Evolutionary conservation across 2,329 filamentous ascomycete species (phyloP), one percentile per base, ranked within the genome.

Genomic region (Hypoxylon sp.): DNA sequence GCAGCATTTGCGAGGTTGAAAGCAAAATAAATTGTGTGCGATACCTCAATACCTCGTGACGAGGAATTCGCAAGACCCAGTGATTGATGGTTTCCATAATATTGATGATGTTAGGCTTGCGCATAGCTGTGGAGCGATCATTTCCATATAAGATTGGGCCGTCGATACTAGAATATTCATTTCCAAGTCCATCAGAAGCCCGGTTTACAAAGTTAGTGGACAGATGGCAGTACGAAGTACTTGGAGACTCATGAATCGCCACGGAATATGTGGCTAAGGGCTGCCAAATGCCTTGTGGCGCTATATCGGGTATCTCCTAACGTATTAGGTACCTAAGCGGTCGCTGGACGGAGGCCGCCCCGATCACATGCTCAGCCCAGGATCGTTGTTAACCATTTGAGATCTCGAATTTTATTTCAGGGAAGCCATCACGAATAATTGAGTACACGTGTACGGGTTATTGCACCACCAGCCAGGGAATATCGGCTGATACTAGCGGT

Each of bases 1-100:
- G 48, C 52, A 46, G 13, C 47, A 43, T 44, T 24, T 53, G 41
- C 10, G 39, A 39, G 30, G 28, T 39, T 46, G 39, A 47, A 54
- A 52, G 30, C 47, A 59, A 52, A 52, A 53, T 22, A 49, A 28
- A 15, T 13, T 24, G 20, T 13, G 8, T 1, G 10, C 2, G 10
- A 26, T 13, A 5, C 4, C 4, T 22, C 2, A 19, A 22, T 13
- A 22, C 11, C 11, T 22, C 13, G 8, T 20, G 6, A 46, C 15
- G 13, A 43, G 8, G 8, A 22, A 43, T 11, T 43, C 39, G 20
- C n/a, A 22, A 43, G 19, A 43, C 20, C 8, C 6, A 13, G 43
- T 6, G 5, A 20, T 11, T 26, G 11, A 10, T 28, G 11, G 20
- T 28, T 34, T 11, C 32, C 13, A 37, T n/a, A 1, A 6, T 3